A percentile compares a stretch with the other conserved stretches of the same genome.
These are phyloP conservation scores for Thuja plicata DNA, from an alignment of 83 land plant species.

Conservation along the genomic window DNA sequence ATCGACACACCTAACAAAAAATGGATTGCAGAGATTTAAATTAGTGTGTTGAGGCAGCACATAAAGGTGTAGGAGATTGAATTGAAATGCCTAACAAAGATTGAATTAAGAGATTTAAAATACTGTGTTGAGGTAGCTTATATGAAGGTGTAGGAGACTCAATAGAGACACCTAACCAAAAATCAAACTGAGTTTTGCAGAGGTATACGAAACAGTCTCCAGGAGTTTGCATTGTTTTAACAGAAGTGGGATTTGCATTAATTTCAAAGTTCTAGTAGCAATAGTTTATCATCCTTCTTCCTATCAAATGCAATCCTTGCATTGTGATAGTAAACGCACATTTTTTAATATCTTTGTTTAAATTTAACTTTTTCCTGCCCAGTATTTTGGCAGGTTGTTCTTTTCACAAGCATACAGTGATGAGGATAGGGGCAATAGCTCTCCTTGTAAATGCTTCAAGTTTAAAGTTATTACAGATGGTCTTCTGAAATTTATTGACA, in stretches of 20 bases:
- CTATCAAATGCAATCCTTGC: not conserved
- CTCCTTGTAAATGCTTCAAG: not conserved
- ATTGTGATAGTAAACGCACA: not conserved
- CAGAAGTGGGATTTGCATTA: not conserved
- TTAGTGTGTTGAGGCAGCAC: not conserved
- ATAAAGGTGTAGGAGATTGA: not conserved
- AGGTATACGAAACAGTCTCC: not conserved
- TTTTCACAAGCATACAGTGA: not conserved
- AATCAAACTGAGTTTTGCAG: not conserved
- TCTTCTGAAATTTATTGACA: not conserved
- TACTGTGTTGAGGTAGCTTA: not conserved
- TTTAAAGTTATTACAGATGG: not conserved
- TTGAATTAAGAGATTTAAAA: not conserved
- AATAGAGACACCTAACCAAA: not conserved
- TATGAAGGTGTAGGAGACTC: not conserved
- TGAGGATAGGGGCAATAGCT: not conserved
- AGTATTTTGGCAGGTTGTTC: not conserved
- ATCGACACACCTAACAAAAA: not conserved
- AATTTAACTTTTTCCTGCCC: not conserved
- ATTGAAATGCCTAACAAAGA: not conserved
- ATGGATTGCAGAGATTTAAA: not conserved
- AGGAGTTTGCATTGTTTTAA: not conserved
- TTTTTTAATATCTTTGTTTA: not conserved
- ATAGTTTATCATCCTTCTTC: not conserved
- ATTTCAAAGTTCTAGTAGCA: not conserved